Evolutionary conservation across 108 stramenopile species (phyloP), one percentile per base, ranked within the genome.

Genomic region (Cylindrotheca fusiformis): DNA sequence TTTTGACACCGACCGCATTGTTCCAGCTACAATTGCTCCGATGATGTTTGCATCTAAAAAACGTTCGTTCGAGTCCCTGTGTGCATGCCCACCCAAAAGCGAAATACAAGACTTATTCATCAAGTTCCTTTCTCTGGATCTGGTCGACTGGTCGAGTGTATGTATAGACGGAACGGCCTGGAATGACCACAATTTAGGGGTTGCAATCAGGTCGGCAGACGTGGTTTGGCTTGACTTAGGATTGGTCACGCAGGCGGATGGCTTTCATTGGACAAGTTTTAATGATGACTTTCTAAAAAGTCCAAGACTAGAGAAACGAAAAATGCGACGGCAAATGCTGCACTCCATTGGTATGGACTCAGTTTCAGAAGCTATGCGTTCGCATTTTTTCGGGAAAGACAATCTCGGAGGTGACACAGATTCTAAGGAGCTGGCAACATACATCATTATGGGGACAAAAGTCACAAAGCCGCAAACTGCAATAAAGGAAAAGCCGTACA

Each of bases 381-480:
- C 67, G 3, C 60, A 61, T 25, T 75, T 75, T 26, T 75, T 75
- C 52, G 65, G 33, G 19, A 23, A 59, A 2, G 58, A 65, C 36
- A 14, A 41, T 6, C 10, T 10, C 10, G 10, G 14, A 41, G 6
- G 6, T 14, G 36, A 41, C 36, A 6, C 36, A 41, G 36, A 41
- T 14, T 6, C 6, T 10, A 41, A 41, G 14, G 10, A 14, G 36
- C 6, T 14, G 14, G 36, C 36, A 14, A 41, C 36, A 10, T 44
- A 61, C 51, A 59, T 50, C 23, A 50, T 63, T 22, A 19, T 52
- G 10, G 50, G 50, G 4, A 51, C 27, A 32, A 26, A 22, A 29
- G 25, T 63, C 1, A 31, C 30, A 28, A 63, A 18, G 6, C 1
- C 5, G 27, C 30, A 31, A 25, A 52, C 4, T 10, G 19, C 5